A percentile compares a stretch with the other conserved stretches of the same genome.
These are phyloP conservation scores for Epichloe uncinata DNA, from an alignment of 2,329 filamentous ascomycete species.

Conservation along the genomic window DNA sequence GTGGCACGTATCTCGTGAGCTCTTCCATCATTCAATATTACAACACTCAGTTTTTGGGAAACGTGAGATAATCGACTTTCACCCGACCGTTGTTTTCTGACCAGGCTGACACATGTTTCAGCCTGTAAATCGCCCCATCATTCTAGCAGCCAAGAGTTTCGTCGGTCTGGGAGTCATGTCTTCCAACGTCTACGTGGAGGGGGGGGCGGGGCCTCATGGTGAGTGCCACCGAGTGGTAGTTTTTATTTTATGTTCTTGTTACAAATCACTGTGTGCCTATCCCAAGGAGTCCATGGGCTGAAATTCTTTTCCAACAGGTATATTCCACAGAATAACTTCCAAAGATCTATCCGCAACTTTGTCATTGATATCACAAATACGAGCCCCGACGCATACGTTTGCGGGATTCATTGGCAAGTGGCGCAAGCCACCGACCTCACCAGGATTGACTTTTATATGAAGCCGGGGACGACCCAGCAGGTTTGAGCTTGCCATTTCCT, in stretches of 20 bases:
- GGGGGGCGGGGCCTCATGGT: neutral
- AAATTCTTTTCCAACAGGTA: slow-evolving; percentile 9
- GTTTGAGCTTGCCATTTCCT: slow-evolving; percentile 15
- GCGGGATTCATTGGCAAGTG: slow-evolving; percentile 50
- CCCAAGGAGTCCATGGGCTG: too few species aligned
- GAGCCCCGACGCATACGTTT: slow-evolving; percentile 16
- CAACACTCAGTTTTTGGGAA: slow-evolving; percentile 42
- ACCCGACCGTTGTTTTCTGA: too few species aligned
- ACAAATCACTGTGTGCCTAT: too few species aligned
- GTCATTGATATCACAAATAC: slow-evolving; percentile 38
- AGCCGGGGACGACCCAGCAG: neutral
- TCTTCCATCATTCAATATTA: slow-evolving; percentile 48
- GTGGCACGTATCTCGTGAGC: slow-evolving; percentile 44
- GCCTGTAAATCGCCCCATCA: slow-evolving; percentile 23
- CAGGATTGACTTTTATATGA: neutral
- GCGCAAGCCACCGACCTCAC: slow-evolving; percentile 37
- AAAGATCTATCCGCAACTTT: slow-evolving; percentile 51
- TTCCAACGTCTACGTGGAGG: slow-evolving; percentile 22
- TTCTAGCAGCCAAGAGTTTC: slow-evolving; percentile 41
- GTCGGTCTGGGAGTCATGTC: slow-evolving; percentile 42
- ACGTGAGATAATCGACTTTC: slow-evolving; percentile 5
- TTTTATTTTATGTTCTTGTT: too few species aligned
- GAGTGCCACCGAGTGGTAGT: neutral
- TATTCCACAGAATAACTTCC: slow-evolving; percentile 43
- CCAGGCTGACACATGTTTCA: neutral